Base-by-base conservation (phyloP, 2,329 filamentous ascomycete species). In the Mariannaea elegans region DNA sequence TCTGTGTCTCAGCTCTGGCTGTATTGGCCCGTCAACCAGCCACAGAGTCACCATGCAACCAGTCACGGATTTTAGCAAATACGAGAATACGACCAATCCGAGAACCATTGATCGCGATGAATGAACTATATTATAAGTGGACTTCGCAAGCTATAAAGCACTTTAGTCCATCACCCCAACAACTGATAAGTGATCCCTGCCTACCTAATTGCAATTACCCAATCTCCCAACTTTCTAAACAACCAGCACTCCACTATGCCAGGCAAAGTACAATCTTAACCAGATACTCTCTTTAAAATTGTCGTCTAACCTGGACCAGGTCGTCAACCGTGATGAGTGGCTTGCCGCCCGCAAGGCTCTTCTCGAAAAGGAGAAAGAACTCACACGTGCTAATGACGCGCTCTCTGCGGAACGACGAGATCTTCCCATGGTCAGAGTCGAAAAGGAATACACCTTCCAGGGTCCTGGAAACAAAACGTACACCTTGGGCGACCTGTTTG, bases 361-460 rank as follows among this genome's bases (percentile, higher is more conserved):
- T 18, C 70, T 78, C 6, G 57, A 63, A 14, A 76, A 76, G 49
- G 75, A 78, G 56, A 78, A 77, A 51, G 69, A 72, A 16, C 67
- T 71, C 23, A 73, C 71, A 3, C 67, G 63, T 34, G 71, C 71
- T 38, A 59, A 57, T 45, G 71, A 75, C 18, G 65, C 61, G 16
- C 68, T 79, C 48, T 66, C 70, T 5, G 62, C 68, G 1, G 51
- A 73, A 29, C 74, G 74, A 18, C 74, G 72, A 10, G 60, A 74
- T 6, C 76, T 82, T 4, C 77, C 78, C 21, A 75, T 80, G 69
- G 76, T 79, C 47, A 75, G 74, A 29, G 60, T 81, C 18, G 68
- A 71, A 27, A 76, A 77, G 46, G 18, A 65, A 3, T 76, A 77
- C 65, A 71, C 61, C 14, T 80, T 81, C 62, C 68, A 72, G 14